Percentiles rank a stretch among this genome's conserved stretches.
Evolutionary conservation across 805 yeast genomes (phyloP).

Genomic region (Lipomyces starkeyi): DNA sequence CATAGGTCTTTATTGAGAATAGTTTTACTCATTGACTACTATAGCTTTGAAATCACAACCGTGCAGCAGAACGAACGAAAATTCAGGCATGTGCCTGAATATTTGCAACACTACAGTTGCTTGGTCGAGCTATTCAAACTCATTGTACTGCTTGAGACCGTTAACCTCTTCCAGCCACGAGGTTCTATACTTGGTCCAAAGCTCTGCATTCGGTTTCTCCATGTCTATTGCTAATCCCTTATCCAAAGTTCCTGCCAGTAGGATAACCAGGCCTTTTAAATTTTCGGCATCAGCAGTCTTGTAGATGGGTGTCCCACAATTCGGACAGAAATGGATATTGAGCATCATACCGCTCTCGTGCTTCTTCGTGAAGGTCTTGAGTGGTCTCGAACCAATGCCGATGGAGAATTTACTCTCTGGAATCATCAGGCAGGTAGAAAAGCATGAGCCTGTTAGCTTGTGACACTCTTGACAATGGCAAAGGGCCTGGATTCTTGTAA

Average conservation of each 20-base stretch:
- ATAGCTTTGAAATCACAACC: not conserved
- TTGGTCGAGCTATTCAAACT: not conserved
- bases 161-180: not conserved
- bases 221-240: not conserved
- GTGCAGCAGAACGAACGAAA: not conserved
- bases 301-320: not conserved
- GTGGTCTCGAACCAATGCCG: not conserved
- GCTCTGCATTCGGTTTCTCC: not conserved
- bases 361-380: not conserved
- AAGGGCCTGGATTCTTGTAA: not conserved
- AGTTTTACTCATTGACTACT: not conserved
- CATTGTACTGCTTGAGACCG: not conserved
- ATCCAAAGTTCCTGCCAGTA: not conserved
- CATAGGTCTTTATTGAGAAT: not conserved
- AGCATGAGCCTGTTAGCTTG: not conserved
- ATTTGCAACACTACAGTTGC: not conserved
- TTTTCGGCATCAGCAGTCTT: not conserved
- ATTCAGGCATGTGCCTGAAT: not conserved
- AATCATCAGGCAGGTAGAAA: not conserved
- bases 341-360: not conserved
- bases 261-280: not conserved
- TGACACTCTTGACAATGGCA: constrained; percentile 4
- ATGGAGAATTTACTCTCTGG: not conserved
- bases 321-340: not conserved
- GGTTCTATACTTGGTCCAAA: not conserved